Conservation (phyloP, 2,329 filamentous ascomycete species). For the Sclerotinia subarctica region DNA sequence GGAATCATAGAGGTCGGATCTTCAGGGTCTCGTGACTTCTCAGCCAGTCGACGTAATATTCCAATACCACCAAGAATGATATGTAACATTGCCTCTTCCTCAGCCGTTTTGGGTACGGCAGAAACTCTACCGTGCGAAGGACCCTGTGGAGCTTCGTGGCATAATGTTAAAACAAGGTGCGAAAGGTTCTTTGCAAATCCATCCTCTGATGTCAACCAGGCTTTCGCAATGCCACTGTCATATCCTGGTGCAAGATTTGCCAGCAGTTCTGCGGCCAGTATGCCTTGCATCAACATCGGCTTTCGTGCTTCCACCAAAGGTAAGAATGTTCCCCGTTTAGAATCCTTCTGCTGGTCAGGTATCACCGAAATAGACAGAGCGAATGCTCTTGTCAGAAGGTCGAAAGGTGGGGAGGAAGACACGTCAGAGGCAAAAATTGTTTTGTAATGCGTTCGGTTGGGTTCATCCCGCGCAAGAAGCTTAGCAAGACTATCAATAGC, state of each 20-base stretch:
- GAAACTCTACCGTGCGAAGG: slow-evolving; percentile 40
- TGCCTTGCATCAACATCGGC: slow-evolving; percentile 85
- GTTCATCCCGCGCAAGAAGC: slow-evolving; percentile 86
- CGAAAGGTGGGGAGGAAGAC: slow-evolving; percentile 60
- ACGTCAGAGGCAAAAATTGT: slow-evolving; percentile 75
- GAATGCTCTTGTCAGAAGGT: slow-evolving; percentile 83
- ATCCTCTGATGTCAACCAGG: slow-evolving; percentile 81
- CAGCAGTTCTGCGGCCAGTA: slow-evolving; percentile 86
- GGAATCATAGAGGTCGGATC: slow-evolving; percentile 52
- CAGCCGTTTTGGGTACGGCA: slow-evolving; percentile 35
- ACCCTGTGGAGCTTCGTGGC: slow-evolving; percentile 51
- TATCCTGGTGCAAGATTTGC: slow-evolving; percentile 68
- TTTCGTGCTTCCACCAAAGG: slow-evolving; percentile 78
- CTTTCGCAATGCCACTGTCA: slow-evolving; percentile 69
- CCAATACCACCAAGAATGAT: slow-evolving; percentile 67
- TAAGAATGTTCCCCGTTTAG: slow-evolving; percentile 57
- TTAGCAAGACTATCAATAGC: slow-evolving; percentile 91
- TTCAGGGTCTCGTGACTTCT: slow-evolving; percentile 62
- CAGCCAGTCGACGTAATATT: slow-evolving; percentile 63
- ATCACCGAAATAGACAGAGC: slow-evolving; percentile 81
- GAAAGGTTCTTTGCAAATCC: slow-evolving; percentile 80
- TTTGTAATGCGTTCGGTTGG: slow-evolving; percentile 82
- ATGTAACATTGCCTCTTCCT: slow-evolving; percentile 38
- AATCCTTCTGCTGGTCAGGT: slow-evolving; percentile 64
- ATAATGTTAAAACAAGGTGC: slow-evolving; percentile 69